Evolutionary conservation across 2,329 filamentous ascomycete species (phyloP), one percentile per base, ranked within the genome.

Genomic region (Colletotrichum somersetense): DNA sequence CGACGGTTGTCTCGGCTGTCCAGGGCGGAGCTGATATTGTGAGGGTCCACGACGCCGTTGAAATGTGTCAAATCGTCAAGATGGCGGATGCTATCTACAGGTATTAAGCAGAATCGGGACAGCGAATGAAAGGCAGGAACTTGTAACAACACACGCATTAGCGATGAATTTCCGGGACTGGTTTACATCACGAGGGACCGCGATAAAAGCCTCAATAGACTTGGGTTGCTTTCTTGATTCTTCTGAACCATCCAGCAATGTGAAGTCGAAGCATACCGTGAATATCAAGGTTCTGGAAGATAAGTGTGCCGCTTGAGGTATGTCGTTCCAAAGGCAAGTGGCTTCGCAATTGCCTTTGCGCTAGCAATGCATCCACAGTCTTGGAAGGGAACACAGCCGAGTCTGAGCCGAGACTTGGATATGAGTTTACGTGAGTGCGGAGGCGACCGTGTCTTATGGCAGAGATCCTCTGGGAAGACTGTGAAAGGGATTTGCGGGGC

Each of bases 41-140:
- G 57, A 88, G 96, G 63, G 95, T 99, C 53, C 96, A 99, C 83
- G 96, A 98, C 84, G 93, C 95, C 18, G 83, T 85, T 67, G 93
- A 96, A 84, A 98, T 98, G 96, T 86, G 83, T 52, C 88, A 94
- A 81, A 95, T 97, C 42, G 91, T 90, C 1, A 92, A 89, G 79
- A 96, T 98, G 91, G 90, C 94, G 11, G 96, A 98, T 87, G 95
- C 95, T n/a, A 95, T 98, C 66, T 97, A 93, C 89, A 87, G 93
- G 76, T 83, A 84, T 52, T 83, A 70, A 75, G 53, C 23, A 55
- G 42, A 40, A 52, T 48, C 35, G 50, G 48, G 16, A n/a, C 7
- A 46, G 16, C 16, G 50, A 12, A 26, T 30, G 40, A 57, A 53
- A 66, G 46, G 23, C n/a, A 46, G 26, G 12, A 11, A 11, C n/a